Evolutionary conservation across 305 asterid species (phyloP).

Genomic region (Striga hermonthica): DNA sequence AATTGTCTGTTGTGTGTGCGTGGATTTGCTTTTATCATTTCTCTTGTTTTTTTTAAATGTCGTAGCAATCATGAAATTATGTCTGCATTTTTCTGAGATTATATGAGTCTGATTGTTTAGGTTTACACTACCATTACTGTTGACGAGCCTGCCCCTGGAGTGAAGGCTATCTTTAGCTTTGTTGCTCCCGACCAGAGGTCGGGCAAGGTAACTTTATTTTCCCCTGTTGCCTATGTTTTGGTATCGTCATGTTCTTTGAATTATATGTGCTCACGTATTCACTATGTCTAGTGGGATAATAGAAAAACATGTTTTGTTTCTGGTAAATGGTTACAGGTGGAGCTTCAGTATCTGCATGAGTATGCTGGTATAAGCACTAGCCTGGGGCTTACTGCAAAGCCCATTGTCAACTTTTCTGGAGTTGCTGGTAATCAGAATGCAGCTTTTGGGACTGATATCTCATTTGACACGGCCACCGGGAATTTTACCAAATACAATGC

Average conservation of each 20-base stretch:
- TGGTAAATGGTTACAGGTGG: constrained; percentile 45
- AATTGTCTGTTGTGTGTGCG: neutral
- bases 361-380: constrained; percentile 74
- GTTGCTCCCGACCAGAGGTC: constrained; percentile 87
- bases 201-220: constrained; percentile 59
- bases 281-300: no score
- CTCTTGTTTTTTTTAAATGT: constrained; percentile 13
- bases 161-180: constrained; percentile 78
- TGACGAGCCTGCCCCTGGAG: constrained; percentile 93
- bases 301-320: constrained; percentile 1
- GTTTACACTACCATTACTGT: constrained; percentile 63
- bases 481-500: constrained; percentile 70
- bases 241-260: neutral
- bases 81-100: no score
- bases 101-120: constrained; percentile 32
- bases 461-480: constrained; percentile 88
- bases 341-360: constrained; percentile 71
- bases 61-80: no score
- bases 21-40: neutral
- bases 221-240: neutral
- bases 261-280: neutral
- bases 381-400: constrained; percentile 65
- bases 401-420: constrained; percentile 77
- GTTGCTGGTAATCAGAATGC: constrained; percentile 66
- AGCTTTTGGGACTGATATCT: constrained; percentile 76